Conservation (phyloP, 1,284 basidiomycete species). For the Austropuccinia psidii region DNA sequence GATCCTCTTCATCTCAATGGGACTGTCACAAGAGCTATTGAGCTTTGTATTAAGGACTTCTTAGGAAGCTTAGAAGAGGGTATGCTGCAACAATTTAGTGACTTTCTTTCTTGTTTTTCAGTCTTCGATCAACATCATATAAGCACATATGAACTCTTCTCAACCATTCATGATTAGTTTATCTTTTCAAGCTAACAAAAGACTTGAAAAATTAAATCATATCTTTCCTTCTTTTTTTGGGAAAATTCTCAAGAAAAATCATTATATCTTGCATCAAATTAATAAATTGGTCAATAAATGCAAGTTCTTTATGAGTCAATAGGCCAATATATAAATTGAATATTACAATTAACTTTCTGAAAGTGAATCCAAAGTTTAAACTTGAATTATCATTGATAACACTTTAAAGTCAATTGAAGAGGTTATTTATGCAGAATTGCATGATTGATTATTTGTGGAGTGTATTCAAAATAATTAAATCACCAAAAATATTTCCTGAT, state of each 20-base stretch:
- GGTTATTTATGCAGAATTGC: background rate
- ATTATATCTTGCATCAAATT: background rate
- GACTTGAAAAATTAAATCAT: background rate
- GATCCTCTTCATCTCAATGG: background rate
- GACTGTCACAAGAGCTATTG: background rate
- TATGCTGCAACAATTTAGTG: background rate
- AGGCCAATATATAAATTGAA: background rate
- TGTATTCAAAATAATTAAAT: background rate
- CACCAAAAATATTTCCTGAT: background rate
- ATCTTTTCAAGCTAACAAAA: background rate
- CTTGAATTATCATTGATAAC: background rate
- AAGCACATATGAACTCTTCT: background rate
- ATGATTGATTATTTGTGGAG: background rate
- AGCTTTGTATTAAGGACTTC: background rate
- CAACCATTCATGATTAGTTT: background rate
- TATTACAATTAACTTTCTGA: background rate
- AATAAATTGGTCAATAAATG: background rate
- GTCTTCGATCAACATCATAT: background rate
- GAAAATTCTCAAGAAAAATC: background rate
- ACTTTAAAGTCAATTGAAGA: conserved; percentile 1
- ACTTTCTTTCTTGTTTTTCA: background rate
- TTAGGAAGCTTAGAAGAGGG: background rate
- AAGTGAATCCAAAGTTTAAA: background rate
- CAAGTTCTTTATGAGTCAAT: background rate
- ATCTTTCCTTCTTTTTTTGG: background rate